Evolutionary conservation across 495 filamentous ascomycete species (phyloP).

Genomic region (Clavariopsis aquatica): DNA sequence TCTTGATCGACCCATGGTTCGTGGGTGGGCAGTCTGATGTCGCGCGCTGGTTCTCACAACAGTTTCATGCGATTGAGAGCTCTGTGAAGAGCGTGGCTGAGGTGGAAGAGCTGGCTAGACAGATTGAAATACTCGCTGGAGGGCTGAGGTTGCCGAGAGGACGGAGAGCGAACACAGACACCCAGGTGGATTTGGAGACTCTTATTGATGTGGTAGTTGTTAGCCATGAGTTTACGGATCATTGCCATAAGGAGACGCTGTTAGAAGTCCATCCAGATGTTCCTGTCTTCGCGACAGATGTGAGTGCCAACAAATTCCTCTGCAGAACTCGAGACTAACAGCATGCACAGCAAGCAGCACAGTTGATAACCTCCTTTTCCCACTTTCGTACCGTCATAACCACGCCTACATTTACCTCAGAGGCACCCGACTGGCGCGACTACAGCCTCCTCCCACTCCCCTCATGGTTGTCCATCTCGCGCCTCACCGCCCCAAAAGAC

Average conservation of each 20-base stretch:
- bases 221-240: constrained; percentile 61
- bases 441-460: constrained; percentile 49
- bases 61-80: constrained; percentile 55
- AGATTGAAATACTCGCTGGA: constrained; percentile 39
- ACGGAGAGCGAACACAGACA: constrained; percentile 1
- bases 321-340: background rate
- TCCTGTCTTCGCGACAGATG: constrained; percentile 53
- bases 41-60: constrained; percentile 56
- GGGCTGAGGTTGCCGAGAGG: constrained; percentile 25
- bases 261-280: constrained; percentile 50
- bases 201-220: constrained; percentile 54
- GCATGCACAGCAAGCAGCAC: constrained; percentile 46
- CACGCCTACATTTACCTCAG: constrained; percentile 41
- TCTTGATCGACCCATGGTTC: constrained; percentile 61
- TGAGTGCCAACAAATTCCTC: constrained; percentile 7
- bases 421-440: constrained; percentile 44
- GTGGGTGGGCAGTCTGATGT: constrained; percentile 55
- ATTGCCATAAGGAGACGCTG: constrained; percentile 58
- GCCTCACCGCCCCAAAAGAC: constrained; percentile 50
- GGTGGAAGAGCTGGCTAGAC: constrained; percentile 41
- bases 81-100: constrained; percentile 46
- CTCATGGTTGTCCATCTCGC: constrained; percentile 52
- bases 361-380: constrained; percentile 51
- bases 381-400: constrained; percentile 52
- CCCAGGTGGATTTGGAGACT: constrained; percentile 21